These are phyloP conservation scores for Salix arbutifolia DNA, from an alignment of 345 rosid species.

Conservation along the genomic window DNA sequence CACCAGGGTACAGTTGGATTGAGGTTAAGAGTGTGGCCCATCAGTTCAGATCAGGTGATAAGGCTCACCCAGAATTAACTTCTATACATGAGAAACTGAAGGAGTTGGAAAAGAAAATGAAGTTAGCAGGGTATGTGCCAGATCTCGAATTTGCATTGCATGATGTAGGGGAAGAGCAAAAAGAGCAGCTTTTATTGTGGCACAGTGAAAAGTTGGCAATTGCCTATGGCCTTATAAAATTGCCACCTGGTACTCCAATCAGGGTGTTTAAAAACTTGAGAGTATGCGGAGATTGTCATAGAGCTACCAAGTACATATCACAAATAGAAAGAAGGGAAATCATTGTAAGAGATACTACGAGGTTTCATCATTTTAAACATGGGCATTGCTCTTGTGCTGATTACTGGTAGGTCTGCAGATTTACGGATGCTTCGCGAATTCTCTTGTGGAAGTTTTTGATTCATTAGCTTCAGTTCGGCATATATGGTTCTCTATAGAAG, in stretches of 20 bases:
- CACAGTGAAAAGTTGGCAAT: constrained; percentile 88
- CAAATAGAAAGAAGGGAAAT: constrained; percentile 65
- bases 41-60: constrained; percentile 58
- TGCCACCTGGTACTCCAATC: constrained; percentile 41
- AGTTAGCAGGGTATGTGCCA: constrained; percentile 68
- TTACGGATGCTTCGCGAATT: not conserved
- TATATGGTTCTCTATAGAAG: not conserved
- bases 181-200: constrained; percentile 59
- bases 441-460: not conserved
- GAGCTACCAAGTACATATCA: constrained; percentile 59
- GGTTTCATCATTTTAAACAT: constrained; percentile 79
- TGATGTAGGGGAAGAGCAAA: constrained; percentile 60
- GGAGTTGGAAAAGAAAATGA: constrained; percentile 65
- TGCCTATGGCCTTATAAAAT: constrained; percentile 63
- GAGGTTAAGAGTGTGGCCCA: constrained; percentile 46
- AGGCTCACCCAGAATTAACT: constrained; percentile 53
- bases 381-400: constrained; percentile 85
- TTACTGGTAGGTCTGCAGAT: constrained; percentile 46
- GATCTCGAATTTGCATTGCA: constrained; percentile 76
- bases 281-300: constrained; percentile 81
- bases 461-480: not conserved
- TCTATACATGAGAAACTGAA: constrained; percentile 53
- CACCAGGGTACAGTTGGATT: constrained; percentile 75
- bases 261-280: constrained; percentile 85
- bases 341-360: constrained; percentile 63